Evolutionary conservation across 2,329 filamentous ascomycete species (phyloP).

Genomic region (Aspergillus clavatus): DNA sequence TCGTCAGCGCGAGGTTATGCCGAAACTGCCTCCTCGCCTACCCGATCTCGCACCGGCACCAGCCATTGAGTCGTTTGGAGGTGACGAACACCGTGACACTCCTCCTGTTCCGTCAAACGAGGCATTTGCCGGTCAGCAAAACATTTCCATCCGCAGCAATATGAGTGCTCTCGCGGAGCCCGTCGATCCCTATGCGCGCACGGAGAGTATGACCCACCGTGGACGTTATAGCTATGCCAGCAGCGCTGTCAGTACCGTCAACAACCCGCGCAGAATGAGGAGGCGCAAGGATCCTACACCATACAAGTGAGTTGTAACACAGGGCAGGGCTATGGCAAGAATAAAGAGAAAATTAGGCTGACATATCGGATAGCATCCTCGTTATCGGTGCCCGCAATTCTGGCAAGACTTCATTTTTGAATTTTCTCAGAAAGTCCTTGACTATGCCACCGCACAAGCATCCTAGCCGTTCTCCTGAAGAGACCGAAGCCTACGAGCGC

Average conservation of each 20-base stretch:
- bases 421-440: constrained; percentile 85
- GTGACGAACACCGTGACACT: constrained; percentile 60
- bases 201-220: constrained; percentile 94
- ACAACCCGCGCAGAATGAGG: constrained; percentile 84
- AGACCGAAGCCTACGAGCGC: constrained; percentile 49
- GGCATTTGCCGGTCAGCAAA: constrained; percentile 27
- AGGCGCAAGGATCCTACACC: constrained; percentile 96
- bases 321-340: neutral
- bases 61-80: constrained; percentile 54
- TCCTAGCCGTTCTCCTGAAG: constrained; percentile 52
- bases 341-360: neutral
- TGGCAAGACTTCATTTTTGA: constrained; percentile 94
- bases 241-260: constrained; percentile 83
- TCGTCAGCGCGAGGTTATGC: constrained; percentile 54
- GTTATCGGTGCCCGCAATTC: constrained; percentile 81
- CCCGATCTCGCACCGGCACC: constrained; percentile 45
- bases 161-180: constrained; percentile 21
- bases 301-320: constrained; percentile 73
- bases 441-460: constrained; percentile 78
- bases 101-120: constrained; percentile 49
- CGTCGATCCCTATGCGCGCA: constrained; percentile 72
- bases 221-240: constrained; percentile 95
- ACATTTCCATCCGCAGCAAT: constrained; percentile 18
- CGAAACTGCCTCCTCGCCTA: constrained; percentile 55
- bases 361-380: constrained; percentile 61